Evolutionary conservation across 2,329 filamentous ascomycete species (phyloP).

Genomic region (Beauveria pseudobassiana): DNA sequence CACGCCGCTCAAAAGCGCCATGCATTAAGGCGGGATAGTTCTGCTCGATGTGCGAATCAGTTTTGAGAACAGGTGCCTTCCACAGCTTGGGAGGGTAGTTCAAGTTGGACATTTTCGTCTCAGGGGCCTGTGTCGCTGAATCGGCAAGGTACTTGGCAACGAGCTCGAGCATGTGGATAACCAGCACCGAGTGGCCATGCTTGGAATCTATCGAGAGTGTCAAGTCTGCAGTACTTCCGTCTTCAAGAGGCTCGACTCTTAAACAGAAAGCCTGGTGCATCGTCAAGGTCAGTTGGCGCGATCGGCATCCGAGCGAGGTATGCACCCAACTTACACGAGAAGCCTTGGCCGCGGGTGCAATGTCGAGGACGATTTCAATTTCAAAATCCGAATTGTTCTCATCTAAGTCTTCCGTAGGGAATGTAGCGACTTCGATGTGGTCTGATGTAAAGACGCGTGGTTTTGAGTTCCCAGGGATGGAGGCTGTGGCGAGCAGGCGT

Average conservation of each 20-base stretch:
- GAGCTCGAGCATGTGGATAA: background rate
- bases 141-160: conserved; percentile 8
- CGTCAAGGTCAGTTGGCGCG: background rate
- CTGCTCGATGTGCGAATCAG: conserved; percentile 2
- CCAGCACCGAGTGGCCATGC: conserved; percentile 1
- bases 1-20: conserved; percentile 7
- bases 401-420: background rate
- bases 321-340: conserved; percentile 1
- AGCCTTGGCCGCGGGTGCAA: background rate
- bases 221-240: conserved; percentile 1
- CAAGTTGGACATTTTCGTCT: conserved; percentile 3
- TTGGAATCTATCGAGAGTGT: background rate
- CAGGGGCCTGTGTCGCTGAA: background rate
- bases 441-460: conserved; percentile 6
- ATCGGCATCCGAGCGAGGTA: background rate
- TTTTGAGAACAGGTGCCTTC: conserved; percentile 7
- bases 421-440: conserved; percentile 5
- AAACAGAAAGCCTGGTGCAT: background rate
- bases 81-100: conserved; percentile 7
- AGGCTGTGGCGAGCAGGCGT: background rate
- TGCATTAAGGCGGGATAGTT: conserved; percentile 6
- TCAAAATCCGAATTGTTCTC: background rate
- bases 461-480: background rate
- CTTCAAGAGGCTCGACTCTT: background rate
- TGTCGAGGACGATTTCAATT: background rate